Evolutionary conservation across 2,329 filamentous ascomycete genomes (phyloP).

Genomic region (Bipolaris zeicola): DNA sequence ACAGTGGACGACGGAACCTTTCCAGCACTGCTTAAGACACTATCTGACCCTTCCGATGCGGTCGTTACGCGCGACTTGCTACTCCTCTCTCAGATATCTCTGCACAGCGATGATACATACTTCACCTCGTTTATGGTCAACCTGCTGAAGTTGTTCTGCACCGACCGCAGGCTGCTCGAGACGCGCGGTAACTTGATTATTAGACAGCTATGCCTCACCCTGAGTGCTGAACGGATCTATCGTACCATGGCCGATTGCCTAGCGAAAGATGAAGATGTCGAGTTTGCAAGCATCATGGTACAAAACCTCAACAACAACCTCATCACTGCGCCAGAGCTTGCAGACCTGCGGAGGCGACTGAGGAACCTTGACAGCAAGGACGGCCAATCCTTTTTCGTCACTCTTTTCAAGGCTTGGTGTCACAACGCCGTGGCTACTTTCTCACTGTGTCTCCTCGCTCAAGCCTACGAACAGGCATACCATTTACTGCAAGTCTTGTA

Average conservation of each 20-base stretch:
- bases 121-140: conserved; percentile 99
- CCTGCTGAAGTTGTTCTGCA: conserved; percentile 91
- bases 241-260: conserved; percentile 94
- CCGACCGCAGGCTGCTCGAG: conserved; percentile 87
- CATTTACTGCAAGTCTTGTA: conserved; percentile 95
- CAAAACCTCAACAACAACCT: conserved; percentile 99
- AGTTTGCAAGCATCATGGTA: conserved; percentile 99
- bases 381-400: conserved; percentile 92
- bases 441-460: conserved; percentile 90
- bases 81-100: conserved; percentile 91
- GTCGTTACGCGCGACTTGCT: conserved; percentile 95
- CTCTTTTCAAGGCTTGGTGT: conserved; percentile 95
- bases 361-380: conserved; percentile 93
- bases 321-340: conserved; percentile 92
- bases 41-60: conserved; percentile 92
- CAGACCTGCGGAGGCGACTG: conserved; percentile 86
- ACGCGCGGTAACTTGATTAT: conserved; percentile 96
- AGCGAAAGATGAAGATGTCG: conserved; percentile 96
- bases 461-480: conserved; percentile 98
- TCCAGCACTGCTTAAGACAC: conserved; percentile 90
- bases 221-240: conserved; percentile 95
- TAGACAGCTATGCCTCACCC: conserved; percentile 86
- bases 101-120: conserved; percentile 95
- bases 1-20: conserved; percentile 98
- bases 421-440: conserved; percentile 98